Base-by-base conservation (phyloP, 441 rosid species). In the Theobroma grandiflorum region DNA sequence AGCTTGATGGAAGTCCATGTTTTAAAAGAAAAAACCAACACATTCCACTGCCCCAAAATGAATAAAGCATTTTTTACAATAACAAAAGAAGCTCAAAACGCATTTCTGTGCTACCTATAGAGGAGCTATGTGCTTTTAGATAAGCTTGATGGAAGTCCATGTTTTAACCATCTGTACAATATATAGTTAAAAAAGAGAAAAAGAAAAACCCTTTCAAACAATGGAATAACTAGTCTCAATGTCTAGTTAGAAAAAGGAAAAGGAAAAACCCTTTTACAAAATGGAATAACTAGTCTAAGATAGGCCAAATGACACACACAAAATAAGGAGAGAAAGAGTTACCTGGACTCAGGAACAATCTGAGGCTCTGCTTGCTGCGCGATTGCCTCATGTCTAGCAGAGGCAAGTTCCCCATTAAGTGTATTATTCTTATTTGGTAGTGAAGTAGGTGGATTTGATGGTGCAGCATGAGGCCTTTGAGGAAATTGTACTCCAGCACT, bases 401-500 rank as follows among this genome's bases (percentile, higher is more conserved):
- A 84, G 68, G 89, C 85, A 74, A 90, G 90, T 82, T 94, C 96
- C 57, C 87, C 93, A 80, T 90, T 87, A 35, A 90, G 89, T 22
- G 94, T 88, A 81, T 47, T 87, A 81, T 78, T 85, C 42, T 83
- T 85, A 81, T 79, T 81, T 61, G 84, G 82, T 76, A 79, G 87
- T 53, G 89, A 80, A 71, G 91, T 43, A 43, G 91, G 87, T 75
- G 82, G 85, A 80, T 81, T 87, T 49, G 94, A 77, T 65, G 85
- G 83, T 47, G 85, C 62, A 47, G 89, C 80, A 45, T 15, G 79
- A 40, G 91, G 79, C 76, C 98, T 87, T 80, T 90, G 97, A 75
- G 98, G 88, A 88, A 97, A 97, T 77, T 93, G 87, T 77, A 97
- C 98, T 80, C 99, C 99, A 26, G 98, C 91, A 78, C 87, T 81